Evolutionary conservation across 2,329 filamentous ascomycete species (phyloP), one percentile per base, ranked within the genome.

Genomic region (Fusarium avenaceum): DNA sequence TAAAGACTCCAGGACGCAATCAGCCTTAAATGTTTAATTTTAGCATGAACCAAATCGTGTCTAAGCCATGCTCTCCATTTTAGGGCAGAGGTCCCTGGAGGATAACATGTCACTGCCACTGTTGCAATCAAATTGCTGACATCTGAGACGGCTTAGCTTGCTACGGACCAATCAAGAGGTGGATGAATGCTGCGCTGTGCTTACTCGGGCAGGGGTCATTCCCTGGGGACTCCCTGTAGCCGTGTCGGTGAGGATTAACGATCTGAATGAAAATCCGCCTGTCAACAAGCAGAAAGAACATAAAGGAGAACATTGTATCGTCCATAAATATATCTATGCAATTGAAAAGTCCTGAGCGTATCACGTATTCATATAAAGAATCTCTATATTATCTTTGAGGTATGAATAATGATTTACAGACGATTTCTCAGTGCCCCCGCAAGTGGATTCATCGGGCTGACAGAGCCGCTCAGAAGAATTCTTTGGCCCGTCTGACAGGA

Each of bases 401-500:
- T 8, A 2, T n/a, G n/a, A 9, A 10, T 38, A 7, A 7, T 9
- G 17, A 38, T n/a, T 38, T n/a, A 35, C 10, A 3, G 17, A 19
- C 35, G 4, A 38, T 9, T 38, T 4, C 19, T 3, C 17, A 8
- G 9, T 17, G n/a, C 8, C n/a, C n/a, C 35, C 35, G n/a, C 17
- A n/a, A n/a, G 35, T 38, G 35, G 35, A n/a, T 10, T n/a, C 35
- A n/a, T n/a, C 10, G 24, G 22, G 54, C 47, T 57, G 38, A 53
- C 22, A 38, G 35, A 38, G 35, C 33, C 17, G 22, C 30, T 19
- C 11, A n/a, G 22, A 28, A 14, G 20, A 19, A 15, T 13, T 22
- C 35, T 5, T 9, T 15, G 13, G 20, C 22, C 11, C 7, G 53
- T 24, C 54, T 57, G 54, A 57, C 54, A 57, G 54, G 54, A 57